These are phyloP conservation scores for Trypanosoma lewisi DNA, from an alignment of 208 protist genomes.

Conservation along the genomic window DNA sequence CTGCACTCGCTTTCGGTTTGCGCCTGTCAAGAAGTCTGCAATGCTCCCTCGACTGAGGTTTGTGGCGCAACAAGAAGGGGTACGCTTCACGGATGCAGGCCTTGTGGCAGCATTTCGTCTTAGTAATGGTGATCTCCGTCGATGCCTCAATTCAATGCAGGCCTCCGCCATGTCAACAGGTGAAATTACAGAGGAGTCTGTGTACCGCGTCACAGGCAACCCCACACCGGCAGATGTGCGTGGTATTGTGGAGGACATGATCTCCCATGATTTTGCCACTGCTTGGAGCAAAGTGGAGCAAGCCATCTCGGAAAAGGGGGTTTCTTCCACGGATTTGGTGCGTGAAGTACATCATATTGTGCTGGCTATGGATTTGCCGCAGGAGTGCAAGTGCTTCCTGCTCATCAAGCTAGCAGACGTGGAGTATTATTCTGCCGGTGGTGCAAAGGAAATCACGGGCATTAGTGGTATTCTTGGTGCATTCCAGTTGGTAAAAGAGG, in stretches of 20 bases:
- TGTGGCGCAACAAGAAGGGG: constrained; percentile 82
- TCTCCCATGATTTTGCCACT: constrained; percentile 56
- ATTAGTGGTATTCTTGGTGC: constrained; percentile 72
- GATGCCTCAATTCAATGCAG: constrained; percentile 97
- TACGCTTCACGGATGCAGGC: constrained; percentile 83
- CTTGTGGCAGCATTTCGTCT: constrained; percentile 92
- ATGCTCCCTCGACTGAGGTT: constrained; percentile 83
- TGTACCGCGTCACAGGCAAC: constrained; percentile 86
- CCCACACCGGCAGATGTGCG: constrained; percentile 73
- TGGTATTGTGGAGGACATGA: constrained; percentile 72
- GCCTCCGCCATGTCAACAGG: constrained; percentile 69
- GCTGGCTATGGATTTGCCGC: constrained; percentile 82
- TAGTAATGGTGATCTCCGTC: constrained; percentile 96
- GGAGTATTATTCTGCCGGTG: constrained; percentile 80
- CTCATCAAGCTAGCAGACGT: constrained; percentile 74
- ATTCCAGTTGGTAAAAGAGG: constrained; percentile 85
- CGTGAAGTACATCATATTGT: constrained; percentile 78
- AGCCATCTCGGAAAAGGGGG: constrained; percentile 48
- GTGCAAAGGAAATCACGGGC: constrained; percentile 51
- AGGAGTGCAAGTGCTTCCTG: constrained; percentile 84
- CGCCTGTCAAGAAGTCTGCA: constrained; percentile 84
- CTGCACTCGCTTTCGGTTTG: constrained; percentile 98
- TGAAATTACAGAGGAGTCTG: constrained; percentile 73
- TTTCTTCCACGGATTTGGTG: constrained; percentile 71
- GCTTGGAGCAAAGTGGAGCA: constrained; percentile 56